Evolutionary conservation across 2,329 filamentous ascomycete genomes (phyloP), one percentile per base, ranked within the genome.

Genomic region (Colletotrichum horii): DNA sequence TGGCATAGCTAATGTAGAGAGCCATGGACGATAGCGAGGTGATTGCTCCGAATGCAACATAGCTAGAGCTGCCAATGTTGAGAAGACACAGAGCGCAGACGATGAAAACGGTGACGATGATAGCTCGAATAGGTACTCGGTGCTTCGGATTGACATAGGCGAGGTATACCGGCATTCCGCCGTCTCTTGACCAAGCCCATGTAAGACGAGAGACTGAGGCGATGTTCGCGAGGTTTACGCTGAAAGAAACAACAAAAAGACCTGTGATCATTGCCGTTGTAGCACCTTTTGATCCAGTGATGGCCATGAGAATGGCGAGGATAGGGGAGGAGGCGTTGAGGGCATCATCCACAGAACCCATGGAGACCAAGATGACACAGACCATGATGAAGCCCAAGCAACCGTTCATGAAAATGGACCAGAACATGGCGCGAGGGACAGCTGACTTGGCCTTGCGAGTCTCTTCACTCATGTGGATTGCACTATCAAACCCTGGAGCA

Each of bases 341-440:
- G 32, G 66, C 66, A 26, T 70, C 66, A 22, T 62, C 66, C 1
- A 70, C 34, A 8, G 66, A 61, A 19, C 66, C 66, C 66, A 70
- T 62, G 34, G 66, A 4, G 24, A 70, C 55, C 6, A 70, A 32
- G 14, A 70, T 70, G 8, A 70, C 66, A 56, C 66, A 70, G 34
- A 70, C 66, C 55, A 70, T 70, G 55, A 62, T 26, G 66, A 70
- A 70, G 7, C 66, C 66, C 77, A 88, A 87, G 36, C 87, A 84
- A 70, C 87, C 87, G 7, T 80, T 79, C 11, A 80, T 76, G 15
- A 78, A 75, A 32, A 77, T 72, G n/a, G 68, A 75, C 72, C 72
- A 75, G 68, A 75, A 75, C 75, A 77, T 77, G 26, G 62, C 69
- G 16, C 60, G 32, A 14, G 75, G 75, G 8, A 77, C 30, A 4